Evolutionary conservation across 108 stramenopile genomes (phyloP).

Genomic region (Hondaea fermentalgiana): DNA sequence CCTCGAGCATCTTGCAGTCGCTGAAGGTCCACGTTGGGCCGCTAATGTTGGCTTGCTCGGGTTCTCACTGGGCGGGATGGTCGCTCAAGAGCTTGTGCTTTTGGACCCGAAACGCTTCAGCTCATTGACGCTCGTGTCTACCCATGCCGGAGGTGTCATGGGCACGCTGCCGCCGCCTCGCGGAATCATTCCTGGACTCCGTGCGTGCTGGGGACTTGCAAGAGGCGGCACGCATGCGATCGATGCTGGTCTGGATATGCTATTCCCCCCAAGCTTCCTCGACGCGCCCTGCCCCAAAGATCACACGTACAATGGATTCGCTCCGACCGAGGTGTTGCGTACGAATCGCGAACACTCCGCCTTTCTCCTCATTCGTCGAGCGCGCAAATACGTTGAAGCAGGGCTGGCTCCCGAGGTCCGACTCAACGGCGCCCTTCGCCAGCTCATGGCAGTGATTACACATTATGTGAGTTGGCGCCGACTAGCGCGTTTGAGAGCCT

Average conservation of each 20-base stretch:
- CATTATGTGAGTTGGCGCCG: neutral
- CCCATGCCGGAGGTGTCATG: slow-evolving; percentile 7
- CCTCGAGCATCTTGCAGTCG: neutral
- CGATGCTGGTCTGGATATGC: neutral
- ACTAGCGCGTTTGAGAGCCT: neutral
- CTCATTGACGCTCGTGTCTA: neutral
- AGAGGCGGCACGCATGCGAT: neutral
- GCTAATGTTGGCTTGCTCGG: neutral
- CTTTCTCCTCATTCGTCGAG: neutral
- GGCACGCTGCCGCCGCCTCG: neutral
- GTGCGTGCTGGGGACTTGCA: neutral
- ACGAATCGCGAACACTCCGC: neutral
- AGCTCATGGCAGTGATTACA: neutral
- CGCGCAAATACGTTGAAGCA: neutral
- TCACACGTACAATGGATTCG: neutral
- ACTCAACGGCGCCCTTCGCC: neutral
- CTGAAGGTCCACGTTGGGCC: neutral
- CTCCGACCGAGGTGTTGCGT: neutral
- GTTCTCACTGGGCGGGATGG: slow-evolving; percentile 9
- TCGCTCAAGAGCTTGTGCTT: neutral
- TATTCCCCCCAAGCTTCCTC: neutral
- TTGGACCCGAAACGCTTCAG: neutral
- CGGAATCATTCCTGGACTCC: neutral
- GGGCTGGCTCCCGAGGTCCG: neutral
- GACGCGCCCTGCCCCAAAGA: neutral